Conservation (phyloP, 2,329 filamentous ascomycete genomes). For the Colletotrichum lini region DNA sequence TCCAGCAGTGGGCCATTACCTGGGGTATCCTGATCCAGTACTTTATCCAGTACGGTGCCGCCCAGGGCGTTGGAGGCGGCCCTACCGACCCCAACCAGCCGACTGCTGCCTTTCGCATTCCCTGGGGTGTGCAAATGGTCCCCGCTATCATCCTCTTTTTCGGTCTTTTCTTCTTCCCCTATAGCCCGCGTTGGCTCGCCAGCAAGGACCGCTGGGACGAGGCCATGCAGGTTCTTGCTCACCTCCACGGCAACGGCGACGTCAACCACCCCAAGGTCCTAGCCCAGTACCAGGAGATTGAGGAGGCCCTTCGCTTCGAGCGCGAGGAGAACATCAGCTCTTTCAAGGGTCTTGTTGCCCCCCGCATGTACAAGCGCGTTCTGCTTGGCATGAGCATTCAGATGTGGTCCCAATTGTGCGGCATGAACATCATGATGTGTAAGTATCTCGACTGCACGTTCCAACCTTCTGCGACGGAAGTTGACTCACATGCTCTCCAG, state of each 20-base stretch:
- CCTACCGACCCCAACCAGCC: constrained; percentile 65
- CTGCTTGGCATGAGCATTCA: constrained; percentile 71
- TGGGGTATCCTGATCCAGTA: constrained; percentile 79
- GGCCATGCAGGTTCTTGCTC: constrained; percentile 69
- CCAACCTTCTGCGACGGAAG: too few relatives aligned
- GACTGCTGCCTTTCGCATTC: constrained; percentile 70
- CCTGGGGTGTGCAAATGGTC: constrained; percentile 73
- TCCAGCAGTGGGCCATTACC: constrained; percentile 81
- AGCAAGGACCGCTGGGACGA: constrained; percentile 78
- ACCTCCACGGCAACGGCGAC: constrained; percentile 71
- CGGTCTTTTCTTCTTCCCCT: constrained; percentile 73
- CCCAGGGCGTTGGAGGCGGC: constrained; percentile 65
- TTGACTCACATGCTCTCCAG: constrained; percentile 40
- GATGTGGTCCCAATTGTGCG: constrained; percentile 72
- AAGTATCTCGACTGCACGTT: constrained; percentile 31
- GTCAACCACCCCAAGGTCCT: constrained; percentile 71
- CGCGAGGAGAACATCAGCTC: constrained; percentile 65
- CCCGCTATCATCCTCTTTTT: constrained; percentile 68
- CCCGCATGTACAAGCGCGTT: constrained; percentile 69
- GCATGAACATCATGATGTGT: constrained; percentile 73
- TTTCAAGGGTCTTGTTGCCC: constrained; percentile 63
- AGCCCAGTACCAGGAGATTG: constrained; percentile 74
- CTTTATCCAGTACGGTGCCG: constrained; percentile 76
- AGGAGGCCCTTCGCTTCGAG: constrained; percentile 68
- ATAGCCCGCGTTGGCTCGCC: constrained; percentile 79